Percentiles rank a stretch among this genome's conserved stretches.
phyloP scores from a whole-genome alignment of 2,329 filamentous ascomycete species.

The Aspergillus ibericus region DNA sequence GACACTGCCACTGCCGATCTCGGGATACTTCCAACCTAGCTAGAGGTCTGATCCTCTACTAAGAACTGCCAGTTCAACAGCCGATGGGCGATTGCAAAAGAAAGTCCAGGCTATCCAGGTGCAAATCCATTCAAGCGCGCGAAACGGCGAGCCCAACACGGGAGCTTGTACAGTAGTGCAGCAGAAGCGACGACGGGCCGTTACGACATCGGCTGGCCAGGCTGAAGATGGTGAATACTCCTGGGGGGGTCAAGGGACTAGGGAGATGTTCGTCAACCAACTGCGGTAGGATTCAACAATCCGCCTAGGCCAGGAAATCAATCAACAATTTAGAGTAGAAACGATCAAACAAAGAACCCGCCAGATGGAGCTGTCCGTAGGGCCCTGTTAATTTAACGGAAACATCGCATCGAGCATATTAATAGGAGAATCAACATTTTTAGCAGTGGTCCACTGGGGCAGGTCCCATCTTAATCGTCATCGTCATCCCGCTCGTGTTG shows the following conservation, averaged over 20 bases:
- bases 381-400: not conserved
- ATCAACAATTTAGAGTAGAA: not conserved
- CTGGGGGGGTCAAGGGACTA: no score
- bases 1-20: constrained; percentile 9
- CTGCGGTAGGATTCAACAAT: not conserved
- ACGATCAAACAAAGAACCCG: not conserved
- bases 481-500: not conserved
- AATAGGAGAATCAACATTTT: not conserved
- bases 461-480: not conserved
- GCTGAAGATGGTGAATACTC: no score
- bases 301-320: not conserved
- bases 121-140: not conserved
- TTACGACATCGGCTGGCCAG: not conserved
- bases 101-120: not conserved
- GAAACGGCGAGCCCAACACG: not conserved
- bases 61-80: not conserved
- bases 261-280: no score
- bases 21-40: constrained; percentile 1
- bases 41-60: constrained; percentile 8
- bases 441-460: not conserved
- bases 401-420: not conserved
- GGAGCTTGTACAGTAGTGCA: not conserved
- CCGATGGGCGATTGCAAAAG: not conserved
- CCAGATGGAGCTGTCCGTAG: not conserved
- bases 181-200: not conserved